These are phyloP conservation scores for Sutorius australiensis DNA, from an alignment of 768 basidiomycete genomes.

Conservation along the genomic window DNA sequence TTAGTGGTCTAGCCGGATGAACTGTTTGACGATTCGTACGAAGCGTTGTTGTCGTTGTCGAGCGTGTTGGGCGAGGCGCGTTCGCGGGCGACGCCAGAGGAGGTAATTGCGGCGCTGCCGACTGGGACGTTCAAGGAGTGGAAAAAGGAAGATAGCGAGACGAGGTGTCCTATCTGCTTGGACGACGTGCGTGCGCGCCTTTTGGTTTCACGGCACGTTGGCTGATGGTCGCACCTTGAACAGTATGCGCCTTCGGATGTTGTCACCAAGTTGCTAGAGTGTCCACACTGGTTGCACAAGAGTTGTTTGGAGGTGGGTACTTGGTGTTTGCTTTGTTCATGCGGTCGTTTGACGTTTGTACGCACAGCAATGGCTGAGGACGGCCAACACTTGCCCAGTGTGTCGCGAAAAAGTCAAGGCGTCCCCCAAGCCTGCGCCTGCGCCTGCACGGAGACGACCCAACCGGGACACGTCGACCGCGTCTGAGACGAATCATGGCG, in stretches of 20 bases:
- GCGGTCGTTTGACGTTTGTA: neutral
- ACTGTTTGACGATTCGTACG: slow-evolving; percentile 73
- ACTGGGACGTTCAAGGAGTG: slow-evolving; percentile 65
- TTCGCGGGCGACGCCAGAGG: slow-evolving; percentile 58
- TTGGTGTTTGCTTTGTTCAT: neutral
- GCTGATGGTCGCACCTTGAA: slow-evolving; percentile 3
- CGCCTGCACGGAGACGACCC: slow-evolving; percentile 19
- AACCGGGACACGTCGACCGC: neutral
- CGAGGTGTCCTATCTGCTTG: slow-evolving; percentile 78
- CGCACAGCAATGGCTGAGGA: slow-evolving; percentile 72
- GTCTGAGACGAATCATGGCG: slow-evolving; percentile 11
- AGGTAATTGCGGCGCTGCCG: slow-evolving; percentile 57
- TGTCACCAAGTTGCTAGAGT: slow-evolving; percentile 64
- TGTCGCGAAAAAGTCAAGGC: slow-evolving; percentile 60
- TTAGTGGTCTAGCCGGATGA: slow-evolving; percentile 56
- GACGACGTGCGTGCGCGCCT: slow-evolving; percentile 60
- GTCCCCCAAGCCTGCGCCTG: slow-evolving; percentile 22
- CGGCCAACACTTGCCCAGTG: slow-evolving; percentile 75
- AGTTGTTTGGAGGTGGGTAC: slow-evolving; percentile 64
- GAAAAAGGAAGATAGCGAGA: slow-evolving; percentile 61
- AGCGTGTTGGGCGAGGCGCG: slow-evolving; percentile 64
- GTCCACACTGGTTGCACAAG: slow-evolving; percentile 79
- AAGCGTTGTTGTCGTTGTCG: slow-evolving; percentile 57
- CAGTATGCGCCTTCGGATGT: slow-evolving; percentile 64
- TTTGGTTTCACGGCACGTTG: neutral